These are phyloP conservation scores for Pholiota adiposa DNA, from an alignment of 1,284 basidiomycete species.

Conservation along the genomic window DNA sequence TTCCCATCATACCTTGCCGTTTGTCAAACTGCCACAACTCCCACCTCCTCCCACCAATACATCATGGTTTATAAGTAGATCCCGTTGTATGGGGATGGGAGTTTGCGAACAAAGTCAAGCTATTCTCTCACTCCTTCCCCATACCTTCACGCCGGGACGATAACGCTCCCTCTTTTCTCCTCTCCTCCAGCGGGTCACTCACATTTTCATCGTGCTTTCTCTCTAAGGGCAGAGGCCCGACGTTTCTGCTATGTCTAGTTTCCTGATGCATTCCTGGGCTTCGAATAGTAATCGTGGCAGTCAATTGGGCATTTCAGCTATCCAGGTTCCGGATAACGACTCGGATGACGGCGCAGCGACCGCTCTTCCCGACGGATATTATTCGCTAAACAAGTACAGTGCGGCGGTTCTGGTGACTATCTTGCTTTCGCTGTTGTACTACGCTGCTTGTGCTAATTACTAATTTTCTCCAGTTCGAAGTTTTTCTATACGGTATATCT, in stretches of 20 bases:
- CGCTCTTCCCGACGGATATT: slow-evolving; percentile 19
- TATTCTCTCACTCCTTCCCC: slow-evolving; percentile 24
- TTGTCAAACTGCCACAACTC: slow-evolving; percentile 8
- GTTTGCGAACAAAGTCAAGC: slow-evolving; percentile 17
- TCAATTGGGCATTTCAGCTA: slow-evolving; percentile 19
- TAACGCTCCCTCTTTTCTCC: slow-evolving; percentile 20
- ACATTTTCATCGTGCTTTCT: background rate
- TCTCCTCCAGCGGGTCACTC: slow-evolving; percentile 11
- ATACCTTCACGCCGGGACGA: slow-evolving; percentile 24
- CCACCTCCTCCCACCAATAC: slow-evolving; percentile 4
- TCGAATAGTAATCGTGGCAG: slow-evolving; percentile 13
- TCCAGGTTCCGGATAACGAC: slow-evolving; percentile 24
- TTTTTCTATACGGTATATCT: slow-evolving; percentile 26
- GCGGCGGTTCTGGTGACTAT: slow-evolving; percentile 25
- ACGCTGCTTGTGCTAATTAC: background rate
- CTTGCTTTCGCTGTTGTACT: background rate
- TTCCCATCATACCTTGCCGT: slow-evolving; percentile 11
- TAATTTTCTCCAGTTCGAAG: slow-evolving; percentile 23
- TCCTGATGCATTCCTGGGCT: slow-evolving; percentile 15
- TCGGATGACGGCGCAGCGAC: slow-evolving; percentile 1
- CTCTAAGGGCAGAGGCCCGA: slow-evolving; percentile 15
- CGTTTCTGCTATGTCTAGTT: slow-evolving; percentile 19
- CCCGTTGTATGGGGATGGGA: slow-evolving; percentile 22
- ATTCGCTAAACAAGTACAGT: slow-evolving; percentile 26
- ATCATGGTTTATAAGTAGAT: slow-evolving; percentile 23